Evolutionary conservation across 208 protist species (phyloP).

Genomic region (Wallacemonas collosoma): DNA sequence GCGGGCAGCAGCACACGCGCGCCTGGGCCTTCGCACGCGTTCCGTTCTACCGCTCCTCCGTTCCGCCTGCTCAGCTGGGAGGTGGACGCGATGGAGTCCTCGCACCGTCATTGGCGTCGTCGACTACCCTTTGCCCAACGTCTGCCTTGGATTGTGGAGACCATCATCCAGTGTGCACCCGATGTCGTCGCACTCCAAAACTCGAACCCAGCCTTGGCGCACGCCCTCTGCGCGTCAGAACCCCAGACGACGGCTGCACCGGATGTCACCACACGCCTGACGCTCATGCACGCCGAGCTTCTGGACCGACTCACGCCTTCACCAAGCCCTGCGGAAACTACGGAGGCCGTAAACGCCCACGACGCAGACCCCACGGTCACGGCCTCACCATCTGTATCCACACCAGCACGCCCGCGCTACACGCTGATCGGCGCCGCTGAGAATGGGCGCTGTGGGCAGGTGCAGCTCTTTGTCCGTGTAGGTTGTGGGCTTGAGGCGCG

Average conservation of each 20-base stretch:
- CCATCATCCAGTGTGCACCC: slow-evolving; percentile 38
- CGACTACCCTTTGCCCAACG: slow-evolving; percentile 52
- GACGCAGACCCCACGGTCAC: neutral
- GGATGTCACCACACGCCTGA: neutral
- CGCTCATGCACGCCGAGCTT: neutral
- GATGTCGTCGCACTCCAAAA: slow-evolving; percentile 87
- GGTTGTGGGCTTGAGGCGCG: slow-evolving; percentile 46
- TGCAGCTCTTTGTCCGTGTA: slow-evolving; percentile 62
- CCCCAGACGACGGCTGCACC: too few species aligned
- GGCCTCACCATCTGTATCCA: neutral
- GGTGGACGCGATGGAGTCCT: slow-evolving; percentile 53
- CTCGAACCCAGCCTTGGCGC: slow-evolving; percentile 53
- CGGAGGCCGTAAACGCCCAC: neutral
- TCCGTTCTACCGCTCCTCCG: slow-evolving; percentile 36
- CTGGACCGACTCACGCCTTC: neutral
- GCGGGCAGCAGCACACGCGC: neutral
- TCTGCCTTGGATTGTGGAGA: slow-evolving; percentile 49
- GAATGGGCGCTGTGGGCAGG: slow-evolving; percentile 75
- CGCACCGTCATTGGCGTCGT: slow-evolving; percentile 52
- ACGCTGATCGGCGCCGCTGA: slow-evolving; percentile 49
- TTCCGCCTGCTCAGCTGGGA: slow-evolving; percentile 80
- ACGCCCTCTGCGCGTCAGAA: slow-evolving; percentile 27
- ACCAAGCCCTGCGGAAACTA: neutral
- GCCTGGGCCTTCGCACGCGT: neutral
- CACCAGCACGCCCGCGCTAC: slow-evolving; percentile 30